Evolutionary conservation across 2,329 filamentous ascomycete genomes (phyloP).

Genomic region (Dothistroma pini): DNA sequence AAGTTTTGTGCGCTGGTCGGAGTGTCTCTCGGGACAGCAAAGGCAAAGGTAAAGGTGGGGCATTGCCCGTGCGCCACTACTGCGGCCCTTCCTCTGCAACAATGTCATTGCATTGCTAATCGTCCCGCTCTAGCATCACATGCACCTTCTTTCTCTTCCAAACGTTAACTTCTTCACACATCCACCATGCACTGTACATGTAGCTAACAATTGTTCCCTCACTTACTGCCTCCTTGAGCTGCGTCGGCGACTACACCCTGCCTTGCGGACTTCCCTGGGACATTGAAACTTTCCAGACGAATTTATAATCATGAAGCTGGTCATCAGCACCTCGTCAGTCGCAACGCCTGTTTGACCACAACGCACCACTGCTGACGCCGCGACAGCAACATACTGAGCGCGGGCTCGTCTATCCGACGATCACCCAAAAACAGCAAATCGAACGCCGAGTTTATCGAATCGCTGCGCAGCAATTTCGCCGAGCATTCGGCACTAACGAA

Average conservation of each 20-base stretch:
- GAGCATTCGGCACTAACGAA: conserved; percentile 21
- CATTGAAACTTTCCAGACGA: conserved; percentile 4
- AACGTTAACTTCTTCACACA: background rate
- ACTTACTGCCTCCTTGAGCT: background rate
- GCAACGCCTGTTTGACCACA: background rate
- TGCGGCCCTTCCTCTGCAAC: too few species aligned
- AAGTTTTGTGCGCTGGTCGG: conserved; percentile 2
- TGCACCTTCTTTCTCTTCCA: background rate
- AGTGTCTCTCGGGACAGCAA: background rate
- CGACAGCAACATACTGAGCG: conserved; percentile 75
- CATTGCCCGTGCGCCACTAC: background rate
- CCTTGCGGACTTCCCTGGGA: background rate
- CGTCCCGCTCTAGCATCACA: conserved; percentile 1
- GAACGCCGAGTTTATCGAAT: conserved; percentile 88
- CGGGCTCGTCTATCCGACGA: conserved; percentile 77
- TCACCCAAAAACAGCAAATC: conserved; percentile 69
- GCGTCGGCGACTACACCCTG: background rate
- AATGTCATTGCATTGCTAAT: background rate
- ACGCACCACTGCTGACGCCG: conserved; percentile 22
- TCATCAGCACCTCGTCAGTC: conserved; percentile 80
- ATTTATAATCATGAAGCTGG: conserved; percentile 61
- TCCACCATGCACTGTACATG: background rate
- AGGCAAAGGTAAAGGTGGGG: too few species aligned
- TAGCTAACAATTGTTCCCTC: background rate
- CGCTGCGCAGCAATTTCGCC: conserved; percentile 75